Evolutionary conservation across 1,284 basidiomycete species (phyloP).

Genomic region (Naganishia liquefaciens): DNA sequence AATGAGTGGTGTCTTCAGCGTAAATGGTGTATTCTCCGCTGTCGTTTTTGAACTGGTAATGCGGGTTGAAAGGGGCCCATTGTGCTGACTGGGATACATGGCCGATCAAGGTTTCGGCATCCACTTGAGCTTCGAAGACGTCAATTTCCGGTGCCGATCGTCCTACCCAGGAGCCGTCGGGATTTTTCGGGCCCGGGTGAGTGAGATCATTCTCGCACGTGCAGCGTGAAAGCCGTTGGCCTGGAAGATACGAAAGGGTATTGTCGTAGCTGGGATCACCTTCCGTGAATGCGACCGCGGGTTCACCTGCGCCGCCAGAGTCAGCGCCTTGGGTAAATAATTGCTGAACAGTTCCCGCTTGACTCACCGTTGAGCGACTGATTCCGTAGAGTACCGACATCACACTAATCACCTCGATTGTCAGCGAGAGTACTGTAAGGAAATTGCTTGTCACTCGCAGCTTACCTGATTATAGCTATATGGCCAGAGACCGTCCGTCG

Average conservation of each 20-base stretch:
- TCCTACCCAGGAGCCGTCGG: slow-evolving; percentile 72
- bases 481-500: slow-evolving; percentile 58
- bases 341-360: slow-evolving; percentile 4
- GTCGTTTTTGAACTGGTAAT: slow-evolving; percentile 47
- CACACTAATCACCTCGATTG: slow-evolving; percentile 46
- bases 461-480: slow-evolving; percentile 55
- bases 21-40: slow-evolving; percentile 57
- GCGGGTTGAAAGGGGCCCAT: slow-evolving; percentile 52
- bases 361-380: slow-evolving; percentile 53
- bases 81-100: slow-evolving; percentile 50
- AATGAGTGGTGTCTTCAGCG: slow-evolving; percentile 54
- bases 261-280: slow-evolving; percentile 47
- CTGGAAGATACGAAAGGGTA: slow-evolving; percentile 65
- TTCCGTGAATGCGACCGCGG: slow-evolving; percentile 37
- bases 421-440: no score
- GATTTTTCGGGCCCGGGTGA: slow-evolving; percentile 73
- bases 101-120: slow-evolving; percentile 22
- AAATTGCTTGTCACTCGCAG: neutral
- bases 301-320: slow-evolving; percentile 37
- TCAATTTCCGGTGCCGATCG: slow-evolving; percentile 84
- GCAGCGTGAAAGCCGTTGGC: slow-evolving; percentile 76
- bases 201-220: slow-evolving; percentile 72
- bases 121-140: slow-evolving; percentile 67
- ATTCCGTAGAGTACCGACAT: slow-evolving; percentile 61
- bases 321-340: slow-evolving; percentile 11